These are phyloP conservation scores for Entamoeba histolytica DNA, from an alignment of 208 protist genomes.

Conservation along the genomic window DNA sequence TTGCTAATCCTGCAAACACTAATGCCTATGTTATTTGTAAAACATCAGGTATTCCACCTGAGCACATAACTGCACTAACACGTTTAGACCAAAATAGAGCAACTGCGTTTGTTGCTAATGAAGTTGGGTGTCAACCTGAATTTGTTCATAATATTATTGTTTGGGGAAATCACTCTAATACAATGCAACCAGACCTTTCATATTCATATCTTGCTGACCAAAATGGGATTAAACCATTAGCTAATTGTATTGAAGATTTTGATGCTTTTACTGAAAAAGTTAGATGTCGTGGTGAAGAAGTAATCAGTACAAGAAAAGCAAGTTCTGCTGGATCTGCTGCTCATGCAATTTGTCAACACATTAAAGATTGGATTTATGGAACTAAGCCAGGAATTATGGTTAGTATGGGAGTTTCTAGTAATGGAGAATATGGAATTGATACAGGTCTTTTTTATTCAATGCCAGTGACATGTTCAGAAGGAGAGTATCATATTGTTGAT, in stretches of 20 bases:
- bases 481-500: background rate
- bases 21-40: constrained; percentile 13
- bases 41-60: background rate
- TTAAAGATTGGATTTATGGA: constrained; percentile 46
- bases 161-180: constrained; percentile 32
- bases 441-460: constrained; percentile 9
- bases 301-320: constrained; percentile 56
- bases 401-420: background rate
- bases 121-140: background rate
- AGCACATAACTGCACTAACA: constrained; percentile 24
- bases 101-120: background rate
- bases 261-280: constrained; percentile 13
- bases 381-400: constrained; percentile 18
- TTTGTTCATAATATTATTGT: background rate
- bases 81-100: constrained; percentile 29
- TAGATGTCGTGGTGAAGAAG: constrained; percentile 49
- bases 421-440: constrained; percentile 14
- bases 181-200: background rate
- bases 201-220: background rate
- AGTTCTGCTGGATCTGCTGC: constrained; percentile 73
- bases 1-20: constrained; percentile 35
- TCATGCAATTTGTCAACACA: constrained; percentile 43
- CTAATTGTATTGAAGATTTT: constrained; percentile 43
- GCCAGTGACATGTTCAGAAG: background rate
- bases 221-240: constrained; percentile 44